Conservation (phyloP, 2,329 filamentous ascomycete species). For the Ramichloridium luteum region DNA sequence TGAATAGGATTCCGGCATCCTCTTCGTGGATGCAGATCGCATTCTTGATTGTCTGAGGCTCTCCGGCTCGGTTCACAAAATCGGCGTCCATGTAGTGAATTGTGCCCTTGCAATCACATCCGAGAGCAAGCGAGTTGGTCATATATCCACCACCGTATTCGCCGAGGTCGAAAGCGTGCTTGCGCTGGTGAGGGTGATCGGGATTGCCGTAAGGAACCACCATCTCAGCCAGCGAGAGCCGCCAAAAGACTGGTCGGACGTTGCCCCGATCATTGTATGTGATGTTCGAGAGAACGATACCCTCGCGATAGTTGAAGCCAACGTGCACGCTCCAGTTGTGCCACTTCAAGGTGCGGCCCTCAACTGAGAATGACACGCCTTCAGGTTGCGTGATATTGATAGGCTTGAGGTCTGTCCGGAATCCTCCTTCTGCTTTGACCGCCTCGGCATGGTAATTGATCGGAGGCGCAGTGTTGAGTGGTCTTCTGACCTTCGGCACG, state of each 20-base stretch:
- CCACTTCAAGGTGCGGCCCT: slow-evolving; percentile 66
- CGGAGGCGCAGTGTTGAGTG: slow-evolving; percentile 56
- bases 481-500: slow-evolving; percentile 63
- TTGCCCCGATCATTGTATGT: slow-evolving; percentile 74
- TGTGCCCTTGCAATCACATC: slow-evolving; percentile 77
- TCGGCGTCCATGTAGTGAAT: slow-evolving; percentile 87
- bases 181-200: slow-evolving; percentile 66
- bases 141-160: slow-evolving; percentile 76
- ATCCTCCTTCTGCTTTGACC: slow-evolving; percentile 63
- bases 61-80: slow-evolving; percentile 63
- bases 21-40: slow-evolving; percentile 94
- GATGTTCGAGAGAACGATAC: slow-evolving; percentile 81
- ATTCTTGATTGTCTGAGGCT: slow-evolving; percentile 75
- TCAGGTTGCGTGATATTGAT: slow-evolving; percentile 81
- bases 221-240: slow-evolving; percentile 84
- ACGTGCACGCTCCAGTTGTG: slow-evolving; percentile 91
- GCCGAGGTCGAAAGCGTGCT: slow-evolving; percentile 70
- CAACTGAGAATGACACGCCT: slow-evolving; percentile 72
- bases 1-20: slow-evolving; percentile 83
- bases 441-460: slow-evolving; percentile 70
- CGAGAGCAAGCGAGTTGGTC: slow-evolving; percentile 64
- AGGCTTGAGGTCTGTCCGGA: slow-evolving; percentile 67
- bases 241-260: slow-evolving; percentile 71
- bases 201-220: slow-evolving; percentile 81
- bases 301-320: slow-evolving; percentile 90